Evolutionary conservation across 306 rosid genomes (phyloP).

Genomic region (Fragaria nilgerrensis): DNA sequence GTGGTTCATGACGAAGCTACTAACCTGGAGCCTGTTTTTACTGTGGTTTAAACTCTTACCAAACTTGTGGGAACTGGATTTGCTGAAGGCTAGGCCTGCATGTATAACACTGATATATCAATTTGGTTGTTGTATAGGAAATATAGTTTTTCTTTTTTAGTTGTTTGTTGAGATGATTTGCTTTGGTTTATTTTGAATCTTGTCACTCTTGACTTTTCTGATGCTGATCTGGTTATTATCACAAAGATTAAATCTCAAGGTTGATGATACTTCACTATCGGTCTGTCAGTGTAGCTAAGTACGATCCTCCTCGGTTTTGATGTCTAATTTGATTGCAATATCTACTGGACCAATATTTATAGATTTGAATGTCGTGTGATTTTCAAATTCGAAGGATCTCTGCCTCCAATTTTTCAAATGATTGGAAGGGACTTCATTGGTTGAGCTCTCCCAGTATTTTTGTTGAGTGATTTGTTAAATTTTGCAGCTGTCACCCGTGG

Average conservation of each 20-base stretch:
- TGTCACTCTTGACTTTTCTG: background rate
- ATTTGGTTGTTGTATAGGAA: no score
- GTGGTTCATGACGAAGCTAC: background rate
- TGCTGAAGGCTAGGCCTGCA: background rate
- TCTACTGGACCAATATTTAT: background rate
- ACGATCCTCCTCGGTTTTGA: background rate
- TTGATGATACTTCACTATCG: background rate
- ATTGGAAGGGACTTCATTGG: background rate
- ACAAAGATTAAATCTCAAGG: background rate
- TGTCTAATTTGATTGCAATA: background rate
- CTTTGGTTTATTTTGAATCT: background rate
- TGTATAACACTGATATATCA: background rate
- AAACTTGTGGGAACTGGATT: background rate
- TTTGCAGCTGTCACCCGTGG: slow-evolving; percentile 20
- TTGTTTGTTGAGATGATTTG: background rate
- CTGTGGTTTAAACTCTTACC: background rate
- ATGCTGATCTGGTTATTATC: slow-evolving; percentile 2
- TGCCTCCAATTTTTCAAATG: background rate
- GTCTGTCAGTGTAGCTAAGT: background rate
- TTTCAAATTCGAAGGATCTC: background rate
- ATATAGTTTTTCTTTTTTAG: no score
- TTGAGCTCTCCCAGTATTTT: background rate
- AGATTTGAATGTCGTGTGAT: background rate
- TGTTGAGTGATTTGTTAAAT: slow-evolving; percentile 16
- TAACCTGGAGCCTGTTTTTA: background rate